phyloP scores from a whole-genome alignment of 148 eudicot genomes.

The Chenopodium formosanum region DNA sequence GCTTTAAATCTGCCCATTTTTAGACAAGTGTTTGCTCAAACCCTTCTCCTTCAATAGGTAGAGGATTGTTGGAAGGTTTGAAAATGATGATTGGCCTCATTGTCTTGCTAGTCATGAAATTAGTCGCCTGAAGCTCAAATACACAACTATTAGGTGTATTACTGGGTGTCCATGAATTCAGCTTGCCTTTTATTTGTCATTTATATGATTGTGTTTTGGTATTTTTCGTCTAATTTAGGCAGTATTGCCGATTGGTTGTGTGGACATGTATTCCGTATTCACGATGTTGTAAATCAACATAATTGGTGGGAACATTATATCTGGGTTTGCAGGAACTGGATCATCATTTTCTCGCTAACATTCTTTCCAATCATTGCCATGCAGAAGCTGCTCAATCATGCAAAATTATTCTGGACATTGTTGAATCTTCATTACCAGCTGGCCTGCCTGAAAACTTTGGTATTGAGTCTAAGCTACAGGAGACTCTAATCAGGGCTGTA shows the following conservation, averaged over 20 bases:
- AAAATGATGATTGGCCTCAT: background rate
- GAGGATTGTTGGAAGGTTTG: background rate
- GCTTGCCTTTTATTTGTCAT: background rate
- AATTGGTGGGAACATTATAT: background rate
- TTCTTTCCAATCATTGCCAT: constrained; percentile 32
- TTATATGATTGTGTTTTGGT: background rate
- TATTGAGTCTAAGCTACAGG: constrained; percentile 84
- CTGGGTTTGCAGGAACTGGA: background rate
- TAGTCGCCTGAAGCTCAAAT: background rate
- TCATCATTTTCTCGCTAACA: constrained; percentile 28
- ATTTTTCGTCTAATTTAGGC: background rate
- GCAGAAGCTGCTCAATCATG: constrained; percentile 98
- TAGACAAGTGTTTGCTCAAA: background rate
- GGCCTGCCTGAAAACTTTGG: constrained; percentile 81
- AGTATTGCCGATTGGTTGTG: constrained; percentile 1
- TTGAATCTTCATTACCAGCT: constrained; percentile 85
- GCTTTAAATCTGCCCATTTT: background rate
- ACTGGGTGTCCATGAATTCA: constrained; percentile 6
- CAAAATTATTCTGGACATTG: constrained; percentile 82
- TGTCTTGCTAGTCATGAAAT: background rate
- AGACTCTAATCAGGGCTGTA: constrained; percentile 62
- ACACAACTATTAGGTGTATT: background rate
- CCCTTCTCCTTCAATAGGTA: background rate
- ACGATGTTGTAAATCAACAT: background rate
- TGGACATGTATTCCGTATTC: background rate